Evolutionary conservation across 2,329 filamentous ascomycete genomes (phyloP).

Genomic region (Erysiphe pulchra): DNA sequence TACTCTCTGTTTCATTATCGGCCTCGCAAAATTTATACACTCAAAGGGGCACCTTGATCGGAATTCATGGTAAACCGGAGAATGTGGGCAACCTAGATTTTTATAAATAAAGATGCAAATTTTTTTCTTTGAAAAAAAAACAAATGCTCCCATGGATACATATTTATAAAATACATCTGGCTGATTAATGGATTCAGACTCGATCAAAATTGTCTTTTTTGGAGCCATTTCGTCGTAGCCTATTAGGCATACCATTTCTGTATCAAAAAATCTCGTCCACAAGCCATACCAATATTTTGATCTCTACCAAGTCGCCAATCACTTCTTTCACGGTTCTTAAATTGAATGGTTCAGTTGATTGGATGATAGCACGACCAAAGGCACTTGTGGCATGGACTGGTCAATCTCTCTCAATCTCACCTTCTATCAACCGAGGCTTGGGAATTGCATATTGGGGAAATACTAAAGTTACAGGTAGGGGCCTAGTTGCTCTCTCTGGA

Average conservation of each 20-base stretch:
- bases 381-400: slow-evolving; percentile 93
- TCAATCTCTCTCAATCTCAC: slow-evolving; percentile 52
- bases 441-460: slow-evolving; percentile 77
- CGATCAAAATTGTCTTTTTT: slow-evolving; percentile 75
- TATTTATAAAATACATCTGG: background rate
- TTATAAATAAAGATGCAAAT: background rate
- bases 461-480: slow-evolving; percentile 67
- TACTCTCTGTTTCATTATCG: slow-evolving; percentile 78
- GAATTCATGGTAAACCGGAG: slow-evolving; percentile 68
- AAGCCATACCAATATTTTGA: slow-evolving; percentile 63
- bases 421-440: slow-evolving; percentile 48
- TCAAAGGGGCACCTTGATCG: slow-evolving; percentile 70
- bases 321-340: slow-evolving; percentile 74
- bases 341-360: slow-evolving; percentile 82
- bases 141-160: background rate
- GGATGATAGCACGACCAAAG: slow-evolving; percentile 72
- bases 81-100: slow-evolving; percentile 31
- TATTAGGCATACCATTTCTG: slow-evolving; percentile 74
- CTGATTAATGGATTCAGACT: slow-evolving; percentile 24
- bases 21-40: slow-evolving; percentile 88
- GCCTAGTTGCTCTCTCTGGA: slow-evolving; percentile 60
- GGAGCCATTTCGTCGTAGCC: slow-evolving; percentile 54
- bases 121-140: background rate
- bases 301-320: slow-evolving; percentile 64
- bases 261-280: slow-evolving; percentile 82